Evolutionary conservation across 306 rosid species (phyloP), one percentile per base, ranked within the genome.

Genomic region (Cucurbita ficifolia): DNA sequence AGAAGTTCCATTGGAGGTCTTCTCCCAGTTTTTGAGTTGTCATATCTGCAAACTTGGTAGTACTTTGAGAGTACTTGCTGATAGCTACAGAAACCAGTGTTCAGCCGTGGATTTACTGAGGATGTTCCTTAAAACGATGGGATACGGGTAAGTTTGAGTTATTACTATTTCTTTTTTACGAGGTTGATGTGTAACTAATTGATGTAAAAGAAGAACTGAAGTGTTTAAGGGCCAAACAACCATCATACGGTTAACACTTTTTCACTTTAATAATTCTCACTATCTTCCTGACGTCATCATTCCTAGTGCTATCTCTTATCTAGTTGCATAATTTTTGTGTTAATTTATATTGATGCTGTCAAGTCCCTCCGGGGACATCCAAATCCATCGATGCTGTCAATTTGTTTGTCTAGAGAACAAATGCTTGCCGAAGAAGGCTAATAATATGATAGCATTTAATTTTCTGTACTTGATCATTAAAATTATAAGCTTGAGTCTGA

Each of bases 61-160:
- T 43, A 88, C 49, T 51, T 85, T 90, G 80, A 90, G 79, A 85
- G 79, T 94, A 46, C 96, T 94, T 77, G 51, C 92, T 59, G 98
- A 94, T 81, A 85, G 87, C 81, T 94, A 94, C 83, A 86, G 82
- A 76, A 89, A 89, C 70, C 96, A 90, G 83, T 89, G 92, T 76
- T 86, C 97, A 1, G 96, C 96, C 33, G 78, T 85, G 56, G 96
- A 90, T 53, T 86, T 90, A 76, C 82, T 94, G 24, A 94, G 87
- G 83, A 94, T 94, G 98, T 81, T 94, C 85, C 88, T 94, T 73
- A 90, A 82, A 84, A 89, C 94, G 35, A 36, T 79, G 82, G 96
- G 91, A 75, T 81, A 83, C 78, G 77, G 97, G 98, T 94, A 80
- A 82, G 83, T 76, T 78, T 76, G 36, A 65, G 58, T 38, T 71